phyloP scores from a whole-genome alignment of 2,329 filamentous ascomycete species.

The Aspergillus jensenii region DNA sequence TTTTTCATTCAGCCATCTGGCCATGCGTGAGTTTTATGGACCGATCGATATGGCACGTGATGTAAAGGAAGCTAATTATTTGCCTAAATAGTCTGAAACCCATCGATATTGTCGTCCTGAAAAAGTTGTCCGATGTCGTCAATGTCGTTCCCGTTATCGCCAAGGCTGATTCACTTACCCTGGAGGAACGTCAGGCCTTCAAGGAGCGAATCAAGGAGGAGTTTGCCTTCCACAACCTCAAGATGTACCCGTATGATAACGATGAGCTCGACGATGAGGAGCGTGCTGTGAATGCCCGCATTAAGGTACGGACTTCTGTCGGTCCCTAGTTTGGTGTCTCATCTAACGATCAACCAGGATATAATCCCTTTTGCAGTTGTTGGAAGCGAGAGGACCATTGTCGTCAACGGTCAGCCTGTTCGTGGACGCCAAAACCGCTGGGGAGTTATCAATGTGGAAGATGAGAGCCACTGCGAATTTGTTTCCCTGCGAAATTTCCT shows the following conservation, averaged over 20 bases:
- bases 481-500: conserved; percentile 98
- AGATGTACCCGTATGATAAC: conserved; percentile 99
- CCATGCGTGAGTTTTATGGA: conserved; percentile 62
- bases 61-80: conserved; percentile 4
- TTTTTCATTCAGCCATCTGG: conserved; percentile 99
- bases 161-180: conserved; percentile 93
- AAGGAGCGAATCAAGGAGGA: conserved; percentile 99
- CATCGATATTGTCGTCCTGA: conserved; percentile 98
- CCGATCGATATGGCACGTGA: not conserved
- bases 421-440: conserved; percentile 97
- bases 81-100: conserved; percentile 69
- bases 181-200: conserved; percentile 94
- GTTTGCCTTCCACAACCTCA: conserved; percentile 98
- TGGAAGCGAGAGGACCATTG: conserved; percentile 96
- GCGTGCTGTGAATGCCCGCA: conserved; percentile 86
- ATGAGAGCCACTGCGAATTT: conserved; percentile 99
- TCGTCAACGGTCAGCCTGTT: conserved; percentile 95
- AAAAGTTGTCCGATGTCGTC: conserved; percentile 99
- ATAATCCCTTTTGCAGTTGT: conserved; percentile 97
- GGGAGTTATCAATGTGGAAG: conserved; percentile 99
- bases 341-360: conserved; percentile 55
- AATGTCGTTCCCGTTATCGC: conserved; percentile 99
- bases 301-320: conserved; percentile 70
- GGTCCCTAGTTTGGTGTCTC: not conserved
- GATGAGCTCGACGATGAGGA: conserved; percentile 98